A percentile compares a stretch with the other conserved stretches of the same genome.
These are phyloP conservation scores for Colletotrichum melonis DNA, from an alignment of 2,329 filamentous ascomycete genomes.

Conservation along the genomic window DNA sequence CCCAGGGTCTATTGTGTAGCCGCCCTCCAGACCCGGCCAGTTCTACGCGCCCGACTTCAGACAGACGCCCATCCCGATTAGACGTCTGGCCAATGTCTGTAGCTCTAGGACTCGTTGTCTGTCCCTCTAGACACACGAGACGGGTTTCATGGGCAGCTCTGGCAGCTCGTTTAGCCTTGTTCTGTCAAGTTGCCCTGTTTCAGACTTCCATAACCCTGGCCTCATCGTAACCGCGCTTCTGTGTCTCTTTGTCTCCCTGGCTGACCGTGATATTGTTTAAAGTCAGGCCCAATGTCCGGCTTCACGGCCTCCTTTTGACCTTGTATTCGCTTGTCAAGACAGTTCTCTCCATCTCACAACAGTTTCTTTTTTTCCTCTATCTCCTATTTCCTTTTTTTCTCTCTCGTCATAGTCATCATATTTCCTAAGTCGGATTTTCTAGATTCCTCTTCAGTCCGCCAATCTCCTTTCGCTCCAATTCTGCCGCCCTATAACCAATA, in stretches of 20 bases:
- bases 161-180: constrained; percentile 40
- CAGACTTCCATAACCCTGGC: constrained; percentile 37
- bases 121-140: constrained; percentile 61
- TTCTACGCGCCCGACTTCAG: constrained; percentile 60
- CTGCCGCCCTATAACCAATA: not conserved
- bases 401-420: constrained; percentile 21
- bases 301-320: constrained; percentile 29
- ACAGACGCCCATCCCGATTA: constrained; percentile 58
- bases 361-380: constrained; percentile 40
- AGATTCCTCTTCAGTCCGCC: constrained; percentile 21
- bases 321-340: constrained; percentile 38
- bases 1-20: constrained; percentile 32
- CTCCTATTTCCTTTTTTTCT: constrained; percentile 39
- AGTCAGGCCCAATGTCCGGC: constrained; percentile 36
- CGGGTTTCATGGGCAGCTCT: constrained; percentile 61
- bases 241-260: constrained; percentile 34
- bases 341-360: constrained; percentile 37
- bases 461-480: constrained; percentile 25
- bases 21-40: constrained; percentile 40
- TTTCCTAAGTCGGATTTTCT: constrained; percentile 34
- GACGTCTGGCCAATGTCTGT: constrained; percentile 63
- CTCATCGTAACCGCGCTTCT: constrained; percentile 40
- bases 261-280: constrained; percentile 33
- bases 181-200: constrained; percentile 40
- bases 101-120: constrained; percentile 47